Conservation (phyloP, 2,329 filamentous ascomycete species). For the Penicillium fuscoglaucum region DNA sequence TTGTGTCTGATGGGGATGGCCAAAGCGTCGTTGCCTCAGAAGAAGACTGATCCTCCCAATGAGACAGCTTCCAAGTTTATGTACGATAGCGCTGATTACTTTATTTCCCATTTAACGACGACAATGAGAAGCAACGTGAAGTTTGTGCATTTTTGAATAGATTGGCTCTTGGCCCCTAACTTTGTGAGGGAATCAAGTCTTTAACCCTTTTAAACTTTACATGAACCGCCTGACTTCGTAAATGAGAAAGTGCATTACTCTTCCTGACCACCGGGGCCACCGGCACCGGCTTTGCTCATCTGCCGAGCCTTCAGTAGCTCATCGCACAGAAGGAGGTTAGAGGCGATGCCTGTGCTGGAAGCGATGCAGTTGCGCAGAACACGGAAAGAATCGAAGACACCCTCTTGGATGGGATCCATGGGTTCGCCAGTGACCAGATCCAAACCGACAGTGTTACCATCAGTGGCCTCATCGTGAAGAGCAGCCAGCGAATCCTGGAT, state of each 20-base stretch:
- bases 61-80: background rate
- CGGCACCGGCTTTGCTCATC: constrained; percentile 63
- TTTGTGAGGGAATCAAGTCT: constrained; percentile 16
- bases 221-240: constrained; percentile 22
- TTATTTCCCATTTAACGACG: constrained; percentile 5
- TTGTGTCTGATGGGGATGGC: constrained; percentile 30
- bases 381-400: constrained; percentile 94
- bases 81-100: constrained; percentile 14
- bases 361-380: constrained; percentile 92
- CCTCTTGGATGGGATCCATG: constrained; percentile 91
- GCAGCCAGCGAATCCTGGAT: constrained; percentile 90
- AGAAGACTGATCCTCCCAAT: constrained; percentile 12
- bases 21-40: constrained; percentile 22
- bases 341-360: constrained; percentile 91
- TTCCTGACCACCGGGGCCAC: constrained; percentile 46
- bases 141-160: constrained; percentile 21
- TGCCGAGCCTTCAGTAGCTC: constrained; percentile 97
- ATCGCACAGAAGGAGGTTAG: constrained; percentile 91
- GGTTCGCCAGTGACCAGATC: constrained; percentile 84
- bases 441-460: constrained; percentile 83
- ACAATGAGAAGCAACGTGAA: constrained; percentile 13
- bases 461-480: constrained; percentile 79
- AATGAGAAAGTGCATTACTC: constrained; percentile 36
- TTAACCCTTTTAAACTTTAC: constrained; percentile 26
- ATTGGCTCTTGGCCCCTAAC: constrained; percentile 12